Evolutionary conservation across 2,329 filamentous ascomycete species (phyloP).

Genomic region (Pyricularia pennisetigena): DNA sequence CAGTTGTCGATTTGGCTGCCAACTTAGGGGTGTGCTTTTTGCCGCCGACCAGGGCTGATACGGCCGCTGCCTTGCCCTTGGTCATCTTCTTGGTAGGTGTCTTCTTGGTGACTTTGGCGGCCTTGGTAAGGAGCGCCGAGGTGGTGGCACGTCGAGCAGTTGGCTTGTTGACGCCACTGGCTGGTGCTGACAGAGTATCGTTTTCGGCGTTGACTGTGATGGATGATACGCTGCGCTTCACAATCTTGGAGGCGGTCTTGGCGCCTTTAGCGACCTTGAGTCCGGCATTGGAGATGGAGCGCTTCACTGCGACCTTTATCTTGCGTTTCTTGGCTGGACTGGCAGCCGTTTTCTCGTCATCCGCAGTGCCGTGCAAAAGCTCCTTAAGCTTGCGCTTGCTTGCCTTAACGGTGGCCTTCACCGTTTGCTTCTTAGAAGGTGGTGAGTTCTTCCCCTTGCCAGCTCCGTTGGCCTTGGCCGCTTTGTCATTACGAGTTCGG

Average conservation of each 20-base stretch:
- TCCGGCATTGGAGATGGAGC: conserved; percentile 19
- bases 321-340: conserved; percentile 34
- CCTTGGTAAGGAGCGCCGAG: conserved; percentile 2
- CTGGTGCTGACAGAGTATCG: conserved; percentile 12
- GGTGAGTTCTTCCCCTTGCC: not conserved
- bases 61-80: not conserved
- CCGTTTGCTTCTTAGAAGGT: conserved; percentile 7
- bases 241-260: conserved; percentile 21
- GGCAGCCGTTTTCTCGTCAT: conserved; percentile 14
- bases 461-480: conserved; percentile 30
- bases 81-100: conserved; percentile 1
- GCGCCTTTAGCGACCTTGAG: conserved; percentile 23
- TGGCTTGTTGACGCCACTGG: conserved; percentile 7
- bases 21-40: not conserved
- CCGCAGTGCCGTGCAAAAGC: conserved; percentile 30
- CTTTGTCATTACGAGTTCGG: conserved; percentile 46
- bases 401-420: conserved; percentile 30
- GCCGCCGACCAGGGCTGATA: not conserved
- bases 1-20: not conserved
- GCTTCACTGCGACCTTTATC: conserved; percentile 28
- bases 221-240: conserved; percentile 29
- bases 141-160: not conserved
- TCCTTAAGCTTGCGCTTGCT: conserved; percentile 50
- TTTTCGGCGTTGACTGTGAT: conserved; percentile 27
- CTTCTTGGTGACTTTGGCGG: not conserved